These are phyloP conservation scores for Amoebophrya sp. DNA, from an alignment of 169 alveolate species.

Conservation along the genomic window DNA sequence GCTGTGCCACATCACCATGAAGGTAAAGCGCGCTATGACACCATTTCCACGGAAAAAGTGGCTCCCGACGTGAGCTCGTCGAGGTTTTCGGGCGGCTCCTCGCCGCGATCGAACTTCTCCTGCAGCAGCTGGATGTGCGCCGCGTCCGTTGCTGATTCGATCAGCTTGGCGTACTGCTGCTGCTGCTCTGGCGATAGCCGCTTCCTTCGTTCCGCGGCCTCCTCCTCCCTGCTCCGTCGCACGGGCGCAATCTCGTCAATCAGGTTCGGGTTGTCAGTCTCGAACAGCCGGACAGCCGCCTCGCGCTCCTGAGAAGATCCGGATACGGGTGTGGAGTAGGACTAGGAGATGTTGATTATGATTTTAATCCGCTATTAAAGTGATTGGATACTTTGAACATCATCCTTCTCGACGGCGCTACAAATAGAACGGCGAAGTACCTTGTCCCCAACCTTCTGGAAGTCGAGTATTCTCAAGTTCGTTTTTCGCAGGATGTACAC, in stretches of 20 bases:
- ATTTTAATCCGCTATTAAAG: too few species aligned
- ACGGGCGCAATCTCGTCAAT: background rate
- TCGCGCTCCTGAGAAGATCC: background rate
- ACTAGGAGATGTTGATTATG: background rate
- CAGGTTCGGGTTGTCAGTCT: background rate
- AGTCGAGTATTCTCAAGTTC: background rate
- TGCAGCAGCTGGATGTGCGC: background rate
- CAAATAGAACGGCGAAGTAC: too few species aligned
- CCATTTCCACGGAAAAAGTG: background rate
- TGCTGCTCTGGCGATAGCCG: background rate
- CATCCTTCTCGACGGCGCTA: too few species aligned
- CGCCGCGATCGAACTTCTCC: background rate
- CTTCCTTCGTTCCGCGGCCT: background rate
- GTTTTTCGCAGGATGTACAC: background rate
- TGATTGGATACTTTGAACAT: too few species aligned
- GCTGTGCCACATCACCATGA: too few species aligned
- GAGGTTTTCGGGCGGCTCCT: background rate
- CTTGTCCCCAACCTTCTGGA: background rate
- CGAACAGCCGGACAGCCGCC: background rate
- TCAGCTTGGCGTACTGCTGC: background rate
- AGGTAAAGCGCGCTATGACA: too few species aligned
- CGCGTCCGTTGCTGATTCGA: background rate
- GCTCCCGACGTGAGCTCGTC: background rate
- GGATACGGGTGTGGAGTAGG: background rate
- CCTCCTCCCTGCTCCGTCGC: background rate